phyloP scores from a whole-genome alignment of 1,284 basidiomycete genomes.

The Rhodotorula sp. region DNA sequence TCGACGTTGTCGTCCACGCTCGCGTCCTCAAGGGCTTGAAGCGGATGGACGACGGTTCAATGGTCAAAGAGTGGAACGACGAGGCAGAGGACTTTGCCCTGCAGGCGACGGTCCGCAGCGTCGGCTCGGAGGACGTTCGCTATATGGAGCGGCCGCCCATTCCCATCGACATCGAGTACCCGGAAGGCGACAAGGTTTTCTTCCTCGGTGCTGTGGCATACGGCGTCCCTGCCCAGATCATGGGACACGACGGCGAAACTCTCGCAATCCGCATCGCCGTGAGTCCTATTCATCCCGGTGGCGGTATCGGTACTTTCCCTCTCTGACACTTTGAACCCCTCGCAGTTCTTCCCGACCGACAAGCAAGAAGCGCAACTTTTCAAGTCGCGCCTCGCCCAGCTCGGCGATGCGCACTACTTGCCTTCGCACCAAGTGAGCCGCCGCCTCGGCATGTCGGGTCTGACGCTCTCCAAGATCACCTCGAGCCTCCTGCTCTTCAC shows the following conservation, averaged over 20 bases:
- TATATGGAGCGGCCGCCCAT: constrained; percentile 74
- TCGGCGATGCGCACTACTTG: constrained; percentile 63
- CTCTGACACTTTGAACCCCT: not conserved
- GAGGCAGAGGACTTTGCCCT: constrained; percentile 82
- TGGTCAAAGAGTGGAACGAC: constrained; percentile 93
- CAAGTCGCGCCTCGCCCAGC: constrained; percentile 62
- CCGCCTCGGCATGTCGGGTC: constrained; percentile 65
- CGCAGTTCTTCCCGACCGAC: constrained; percentile 79
- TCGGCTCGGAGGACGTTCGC: constrained; percentile 81
- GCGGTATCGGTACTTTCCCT: not conserved
- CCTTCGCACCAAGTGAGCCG: constrained; percentile 72
- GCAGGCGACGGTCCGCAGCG: constrained; percentile 74
- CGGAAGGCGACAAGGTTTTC: constrained; percentile 84
- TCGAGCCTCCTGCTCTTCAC: constrained; percentile 85
- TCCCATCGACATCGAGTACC: constrained; percentile 82
- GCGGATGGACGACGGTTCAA: constrained; percentile 79
- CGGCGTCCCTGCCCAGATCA: constrained; percentile 89
- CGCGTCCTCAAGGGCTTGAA: constrained; percentile 85
- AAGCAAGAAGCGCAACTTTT: constrained; percentile 74
- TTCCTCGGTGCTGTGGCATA: constrained; percentile 92
- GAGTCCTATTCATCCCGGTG: constrained; percentile 46
- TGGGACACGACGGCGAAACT: constrained; percentile 62
- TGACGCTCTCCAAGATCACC: constrained; percentile 82
- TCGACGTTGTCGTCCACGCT: constrained; percentile 79
- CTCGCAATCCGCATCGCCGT: constrained; percentile 79